A percentile compares a stretch with the other conserved stretches of the same genome.
Conservation (phyloP, 768 basidiomycete species). For the Trametes maxima region DNA sequence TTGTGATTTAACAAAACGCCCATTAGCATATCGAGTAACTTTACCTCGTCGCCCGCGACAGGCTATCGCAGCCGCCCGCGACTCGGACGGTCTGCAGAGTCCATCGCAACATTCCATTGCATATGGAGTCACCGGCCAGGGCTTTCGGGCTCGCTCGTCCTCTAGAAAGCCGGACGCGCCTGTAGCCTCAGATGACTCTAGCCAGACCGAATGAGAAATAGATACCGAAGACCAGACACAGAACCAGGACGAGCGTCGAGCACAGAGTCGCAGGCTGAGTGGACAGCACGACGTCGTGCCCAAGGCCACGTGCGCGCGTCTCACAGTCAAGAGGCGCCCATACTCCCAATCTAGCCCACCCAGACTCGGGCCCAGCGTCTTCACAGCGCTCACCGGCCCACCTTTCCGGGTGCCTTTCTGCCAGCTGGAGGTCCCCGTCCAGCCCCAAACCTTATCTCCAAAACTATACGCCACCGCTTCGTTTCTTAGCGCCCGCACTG, state of each 20-base stretch:
- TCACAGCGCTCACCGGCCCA: not conserved
- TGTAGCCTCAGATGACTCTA: too few relatives aligned
- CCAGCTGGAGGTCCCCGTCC: not conserved
- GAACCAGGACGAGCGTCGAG: not conserved
- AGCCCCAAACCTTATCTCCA: constrained; percentile 26
- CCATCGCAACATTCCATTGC: constrained; percentile 87
- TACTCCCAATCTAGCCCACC: not conserved
- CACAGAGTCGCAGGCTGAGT: not conserved
- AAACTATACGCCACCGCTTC: constrained; percentile 31
- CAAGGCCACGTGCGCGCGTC: not conserved
- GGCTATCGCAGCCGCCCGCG: constrained; percentile 40
- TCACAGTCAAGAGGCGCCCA: not conserved
- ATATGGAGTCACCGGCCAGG: constrained; percentile 27
- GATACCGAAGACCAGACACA: not conserved
- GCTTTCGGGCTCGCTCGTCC: not conserved
- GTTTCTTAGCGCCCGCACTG: not conserved
- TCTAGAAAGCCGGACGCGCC: not conserved
- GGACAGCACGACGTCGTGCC: not conserved
- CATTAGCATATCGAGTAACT: not conserved
- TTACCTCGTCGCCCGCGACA: not conserved
- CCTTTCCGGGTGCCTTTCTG: not conserved
- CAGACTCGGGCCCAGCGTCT: constrained; percentile 5
- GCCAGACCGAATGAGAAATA: too few relatives aligned
- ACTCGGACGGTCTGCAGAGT: constrained; percentile 54
- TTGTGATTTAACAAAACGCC: not conserved